These are phyloP conservation scores for Lasiodiplodia theobromae DNA, from an alignment of 2,329 filamentous ascomycete genomes.

Conservation along the genomic window DNA sequence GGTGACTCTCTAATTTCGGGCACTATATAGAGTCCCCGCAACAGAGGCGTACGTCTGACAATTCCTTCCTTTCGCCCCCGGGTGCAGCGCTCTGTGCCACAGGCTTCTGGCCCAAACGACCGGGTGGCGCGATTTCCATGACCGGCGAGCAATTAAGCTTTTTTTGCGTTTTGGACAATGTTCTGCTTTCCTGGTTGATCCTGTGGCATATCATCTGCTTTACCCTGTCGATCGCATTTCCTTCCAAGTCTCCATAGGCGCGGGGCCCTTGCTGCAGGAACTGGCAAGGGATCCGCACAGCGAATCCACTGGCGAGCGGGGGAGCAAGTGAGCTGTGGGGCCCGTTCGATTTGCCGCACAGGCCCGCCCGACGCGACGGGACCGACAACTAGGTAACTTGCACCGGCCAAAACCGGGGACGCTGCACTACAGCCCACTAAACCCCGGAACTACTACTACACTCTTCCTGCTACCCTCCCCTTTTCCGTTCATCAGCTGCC, in stretches of 20 bases:
- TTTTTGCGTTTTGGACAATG: not conserved
- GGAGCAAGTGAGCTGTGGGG: not conserved
- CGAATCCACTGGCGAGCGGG: not conserved
- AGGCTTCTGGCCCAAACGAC: not conserved
- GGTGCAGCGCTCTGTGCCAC: not conserved
- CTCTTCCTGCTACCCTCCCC: not conserved
- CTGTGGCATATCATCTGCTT: not conserved
- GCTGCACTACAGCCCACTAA: not conserved
- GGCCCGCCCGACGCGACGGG: not conserved
- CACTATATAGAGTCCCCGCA: too few species aligned
- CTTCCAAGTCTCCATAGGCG: not conserved
- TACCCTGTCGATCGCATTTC: not conserved
- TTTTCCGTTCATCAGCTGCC: not conserved
- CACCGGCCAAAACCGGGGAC: not conserved
- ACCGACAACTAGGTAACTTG: not conserved
- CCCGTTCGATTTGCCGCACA: not conserved
- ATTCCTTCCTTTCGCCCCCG: not conserved
- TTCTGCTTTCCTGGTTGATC: not conserved
- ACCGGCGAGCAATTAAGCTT: too few species aligned
- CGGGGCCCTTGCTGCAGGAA: not conserved
- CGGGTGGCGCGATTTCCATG: not conserved
- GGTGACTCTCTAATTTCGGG: not conserved
- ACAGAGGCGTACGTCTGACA: not conserved
- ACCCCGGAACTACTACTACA: not conserved
- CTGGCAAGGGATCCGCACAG: not conserved